Conservation (phyloP, 2,329 filamentous ascomycete genomes). For the Apiospora phragmitis region DNA sequence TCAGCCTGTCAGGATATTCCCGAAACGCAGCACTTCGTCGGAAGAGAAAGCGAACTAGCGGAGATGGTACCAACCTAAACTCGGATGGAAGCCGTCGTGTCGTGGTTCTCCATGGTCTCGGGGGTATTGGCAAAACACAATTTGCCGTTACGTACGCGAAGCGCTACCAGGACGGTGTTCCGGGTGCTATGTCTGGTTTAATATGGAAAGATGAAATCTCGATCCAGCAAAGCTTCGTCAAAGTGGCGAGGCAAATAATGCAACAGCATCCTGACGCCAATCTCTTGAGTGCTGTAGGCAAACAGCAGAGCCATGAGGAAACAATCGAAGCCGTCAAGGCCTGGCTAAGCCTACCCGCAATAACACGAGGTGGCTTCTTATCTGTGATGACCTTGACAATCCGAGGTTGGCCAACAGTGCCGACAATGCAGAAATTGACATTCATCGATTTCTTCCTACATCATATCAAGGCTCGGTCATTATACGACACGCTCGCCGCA, state of each 20-base stretch:
- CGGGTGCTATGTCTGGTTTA: no score
- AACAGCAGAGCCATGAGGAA: slow-evolving; percentile 21
- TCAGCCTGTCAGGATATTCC: slow-evolving; percentile 28
- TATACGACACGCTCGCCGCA: slow-evolving; percentile 39
- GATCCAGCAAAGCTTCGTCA: slow-evolving; percentile 19
- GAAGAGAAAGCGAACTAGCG: slow-evolving; percentile 30
- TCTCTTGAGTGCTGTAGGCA: slow-evolving; percentile 10
- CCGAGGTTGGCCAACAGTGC: slow-evolving; percentile 25
- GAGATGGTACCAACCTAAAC: slow-evolving; percentile 29
- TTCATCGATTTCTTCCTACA: slow-evolving; percentile 31
- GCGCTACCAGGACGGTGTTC: no score
- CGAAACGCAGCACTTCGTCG: slow-evolving; percentile 29
- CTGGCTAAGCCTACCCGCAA: slow-evolving; percentile 35
- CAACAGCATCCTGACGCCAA: slow-evolving; percentile 17
- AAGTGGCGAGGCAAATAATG: slow-evolving; percentile 18
- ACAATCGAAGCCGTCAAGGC: slow-evolving; percentile 33
- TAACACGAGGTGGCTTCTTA: slow-evolving; percentile 40
- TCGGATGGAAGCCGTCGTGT: slow-evolving; percentile 24
- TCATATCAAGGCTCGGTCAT: slow-evolving; percentile 41
- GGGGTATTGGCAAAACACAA: slow-evolving; percentile 22
- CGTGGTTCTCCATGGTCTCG: slow-evolving; percentile 19
- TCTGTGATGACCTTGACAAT: slow-evolving; percentile 45
- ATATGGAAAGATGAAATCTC: no score
- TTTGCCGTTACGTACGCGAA: no score
- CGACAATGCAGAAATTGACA: slow-evolving; percentile 27